Evolutionary conservation across 805 yeast genomes (phyloP).

Genomic region (Saturnispora hagleri): DNA sequence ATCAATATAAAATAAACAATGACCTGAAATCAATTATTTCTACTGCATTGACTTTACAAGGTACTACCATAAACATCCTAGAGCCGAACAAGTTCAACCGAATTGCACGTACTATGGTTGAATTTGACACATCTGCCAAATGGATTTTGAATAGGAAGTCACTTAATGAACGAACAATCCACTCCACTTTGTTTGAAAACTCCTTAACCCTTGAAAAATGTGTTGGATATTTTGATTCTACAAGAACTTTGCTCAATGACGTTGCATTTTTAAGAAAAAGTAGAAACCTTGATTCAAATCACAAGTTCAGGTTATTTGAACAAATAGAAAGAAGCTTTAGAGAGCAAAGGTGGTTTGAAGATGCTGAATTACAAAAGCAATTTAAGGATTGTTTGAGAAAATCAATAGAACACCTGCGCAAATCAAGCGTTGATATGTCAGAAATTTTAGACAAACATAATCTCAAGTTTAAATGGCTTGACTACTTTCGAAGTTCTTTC

Average conservation of each 20-base stretch:
- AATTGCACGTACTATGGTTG: constrained; percentile 55
- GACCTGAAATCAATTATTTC: constrained; percentile 28
- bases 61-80: constrained; percentile 23
- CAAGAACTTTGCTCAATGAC: constrained; percentile 54
- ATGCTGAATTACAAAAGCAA: constrained; percentile 28
- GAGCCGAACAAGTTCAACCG: constrained; percentile 32
- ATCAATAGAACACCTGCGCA: constrained; percentile 14
- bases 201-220: constrained; percentile 7
- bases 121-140: constrained; percentile 59
- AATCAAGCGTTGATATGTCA: constrained; percentile 1
- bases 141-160: constrained; percentile 48
- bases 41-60: constrained; percentile 12
- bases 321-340: constrained; percentile 18
- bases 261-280: constrained; percentile 40
- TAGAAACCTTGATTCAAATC: constrained; percentile 25
- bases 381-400: constrained; percentile 23
- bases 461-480: constrained; percentile 17
- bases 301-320: constrained; percentile 21
- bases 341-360: constrained; percentile 34
- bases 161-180: constrained; percentile 38
- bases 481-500: constrained; percentile 26
- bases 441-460: constrained; percentile 17
- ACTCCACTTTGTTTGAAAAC: constrained; percentile 28
- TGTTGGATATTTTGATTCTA: constrained; percentile 31
- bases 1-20: constrained; percentile 22